These are phyloP conservation scores for Achlya hypogyna DNA, from an alignment of 352 stramenopile species.

Conservation along the genomic window DNA sequence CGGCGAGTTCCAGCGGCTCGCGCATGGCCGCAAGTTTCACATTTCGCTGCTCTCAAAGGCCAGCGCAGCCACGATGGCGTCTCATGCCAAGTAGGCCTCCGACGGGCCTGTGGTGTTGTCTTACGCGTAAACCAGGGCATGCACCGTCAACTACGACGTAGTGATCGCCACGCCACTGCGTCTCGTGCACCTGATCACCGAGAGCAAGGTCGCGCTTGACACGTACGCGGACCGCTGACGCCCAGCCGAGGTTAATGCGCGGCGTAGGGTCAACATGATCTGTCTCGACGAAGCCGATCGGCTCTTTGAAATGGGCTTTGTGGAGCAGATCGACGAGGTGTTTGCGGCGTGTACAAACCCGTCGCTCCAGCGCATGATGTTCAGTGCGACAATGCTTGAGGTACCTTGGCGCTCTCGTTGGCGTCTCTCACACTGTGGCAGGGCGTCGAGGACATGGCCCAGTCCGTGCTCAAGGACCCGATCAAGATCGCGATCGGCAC, in stretches of 20 bases:
- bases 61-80: slow-evolving; percentile 69
- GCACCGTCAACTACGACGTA: slow-evolving; percentile 86
- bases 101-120: neutral
- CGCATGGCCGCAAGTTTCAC: slow-evolving; percentile 78
- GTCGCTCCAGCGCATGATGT: slow-evolving; percentile 90
- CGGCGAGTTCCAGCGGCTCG: slow-evolving; percentile 90
- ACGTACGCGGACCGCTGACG: neutral
- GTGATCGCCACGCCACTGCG: slow-evolving; percentile 95
- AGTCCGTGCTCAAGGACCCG: slow-evolving; percentile 94
- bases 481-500: slow-evolving; percentile 92
- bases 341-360: slow-evolving; percentile 84
- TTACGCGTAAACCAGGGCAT: slow-evolving; percentile 45
- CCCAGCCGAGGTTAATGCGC: slow-evolving; percentile 18
- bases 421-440: neutral
- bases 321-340: slow-evolving; percentile 97
- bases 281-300: slow-evolving; percentile 98
- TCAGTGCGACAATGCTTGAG: slow-evolving; percentile 96
- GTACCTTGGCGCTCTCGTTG: neutral
- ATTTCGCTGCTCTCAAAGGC: slow-evolving; percentile 89
- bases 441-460: slow-evolving; percentile 91
- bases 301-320: slow-evolving; percentile 94
- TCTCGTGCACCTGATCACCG: slow-evolving; percentile 86
- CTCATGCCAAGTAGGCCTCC: slow-evolving; percentile 47
- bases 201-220: slow-evolving; percentile 72
- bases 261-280: slow-evolving; percentile 85